Percentiles rank a stretch among this genome's conserved stretches.
Conservation (phyloP, 2,329 filamentous ascomycete genomes). For the Pyrenophora graminea region DNA sequence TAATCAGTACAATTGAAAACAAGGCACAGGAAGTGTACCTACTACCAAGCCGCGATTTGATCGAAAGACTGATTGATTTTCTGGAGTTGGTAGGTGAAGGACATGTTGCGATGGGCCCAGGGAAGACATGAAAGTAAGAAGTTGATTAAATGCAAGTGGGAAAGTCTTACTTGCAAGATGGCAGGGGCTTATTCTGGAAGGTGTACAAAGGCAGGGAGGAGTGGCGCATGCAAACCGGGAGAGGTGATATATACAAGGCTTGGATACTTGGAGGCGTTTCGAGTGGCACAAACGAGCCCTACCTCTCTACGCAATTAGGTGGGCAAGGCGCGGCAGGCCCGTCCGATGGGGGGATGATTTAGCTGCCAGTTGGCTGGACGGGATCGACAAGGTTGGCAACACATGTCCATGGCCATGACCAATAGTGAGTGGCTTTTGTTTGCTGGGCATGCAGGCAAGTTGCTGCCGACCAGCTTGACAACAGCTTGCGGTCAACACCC, state of each 20-base stretch:
- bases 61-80: conserved; percentile 42
- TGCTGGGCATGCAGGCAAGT: conserved; percentile 1
- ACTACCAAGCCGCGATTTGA: conserved; percentile 41
- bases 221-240: conserved; percentile 6
- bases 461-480: conserved; percentile 1
- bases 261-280: conserved; percentile 11
- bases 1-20: conserved; percentile 5
- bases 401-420: background rate
- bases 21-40: conserved; percentile 4
- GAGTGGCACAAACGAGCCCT: conserved; percentile 23
- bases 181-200: background rate
- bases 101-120: conserved; percentile 24
- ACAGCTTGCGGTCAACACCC: conserved; percentile 3
- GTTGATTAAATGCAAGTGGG: background rate
- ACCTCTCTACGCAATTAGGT: conserved; percentile 25
- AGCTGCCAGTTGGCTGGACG: conserved; percentile 7
- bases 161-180: background rate
- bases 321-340: conserved; percentile 23
- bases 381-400: conserved; percentile 17
- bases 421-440: conserved; percentile 5
- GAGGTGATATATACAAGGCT: conserved; percentile 24
- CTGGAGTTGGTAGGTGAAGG: conserved; percentile 37
- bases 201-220: background rate
- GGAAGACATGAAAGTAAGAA: background rate
- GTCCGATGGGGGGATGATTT: conserved; percentile 15